Percentiles rank a stretch among this genome's conserved stretches.
These are phyloP conservation scores for Triangularia verruculosa DNA, from an alignment of 2,329 filamentous ascomycete genomes.

Conservation along the genomic window DNA sequence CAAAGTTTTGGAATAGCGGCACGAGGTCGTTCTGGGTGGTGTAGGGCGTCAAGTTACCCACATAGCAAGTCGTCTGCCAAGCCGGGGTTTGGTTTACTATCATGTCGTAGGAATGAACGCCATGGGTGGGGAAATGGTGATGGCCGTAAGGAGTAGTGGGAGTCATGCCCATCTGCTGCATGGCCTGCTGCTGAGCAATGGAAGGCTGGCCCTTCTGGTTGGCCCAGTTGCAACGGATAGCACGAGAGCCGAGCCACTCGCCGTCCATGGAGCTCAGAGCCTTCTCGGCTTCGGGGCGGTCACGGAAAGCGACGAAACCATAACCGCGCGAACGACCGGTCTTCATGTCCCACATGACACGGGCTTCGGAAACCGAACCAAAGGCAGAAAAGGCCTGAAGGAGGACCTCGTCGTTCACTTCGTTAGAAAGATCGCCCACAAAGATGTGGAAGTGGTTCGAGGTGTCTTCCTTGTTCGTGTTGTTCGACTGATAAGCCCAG, in stretches of 20 bases:
- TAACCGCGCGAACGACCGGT: slow-evolving; percentile 96
- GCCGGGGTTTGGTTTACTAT: slow-evolving; percentile 90
- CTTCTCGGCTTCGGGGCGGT: slow-evolving; percentile 90
- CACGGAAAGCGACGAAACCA: slow-evolving; percentile 95
- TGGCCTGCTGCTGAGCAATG: slow-evolving; percentile 94
- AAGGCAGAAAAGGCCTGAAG: slow-evolving; percentile 94
- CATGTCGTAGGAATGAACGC: slow-evolving; percentile 96
- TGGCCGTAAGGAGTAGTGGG: slow-evolving; percentile 94
- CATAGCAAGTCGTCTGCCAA: slow-evolving; percentile 98
- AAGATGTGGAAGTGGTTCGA: slow-evolving; percentile 99
- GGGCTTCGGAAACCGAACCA: slow-evolving; percentile 91
- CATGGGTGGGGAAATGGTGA: slow-evolving; percentile 96
- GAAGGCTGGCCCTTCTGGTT: slow-evolving; percentile 99
- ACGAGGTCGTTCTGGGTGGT: slow-evolving; percentile 95
- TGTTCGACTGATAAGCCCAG: slow-evolving; percentile 99
- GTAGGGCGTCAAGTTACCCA: slow-evolving; percentile 96
- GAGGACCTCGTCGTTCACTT: slow-evolving; percentile 96
- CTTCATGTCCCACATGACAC: slow-evolving; percentile 99
- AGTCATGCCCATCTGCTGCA: slow-evolving; percentile 97
- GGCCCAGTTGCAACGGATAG: slow-evolving; percentile 99
- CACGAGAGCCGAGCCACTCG: slow-evolving; percentile 96
- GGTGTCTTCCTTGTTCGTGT: slow-evolving; percentile 90
- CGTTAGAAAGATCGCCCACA: slow-evolving; percentile 94
- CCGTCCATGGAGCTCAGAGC: slow-evolving; percentile 97
- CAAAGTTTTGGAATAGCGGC: slow-evolving; percentile 98